These are phyloP conservation scores for Xylaria sp. DNA, from an alignment of 2,329 filamentous ascomycete genomes.

Conservation along the genomic window DNA sequence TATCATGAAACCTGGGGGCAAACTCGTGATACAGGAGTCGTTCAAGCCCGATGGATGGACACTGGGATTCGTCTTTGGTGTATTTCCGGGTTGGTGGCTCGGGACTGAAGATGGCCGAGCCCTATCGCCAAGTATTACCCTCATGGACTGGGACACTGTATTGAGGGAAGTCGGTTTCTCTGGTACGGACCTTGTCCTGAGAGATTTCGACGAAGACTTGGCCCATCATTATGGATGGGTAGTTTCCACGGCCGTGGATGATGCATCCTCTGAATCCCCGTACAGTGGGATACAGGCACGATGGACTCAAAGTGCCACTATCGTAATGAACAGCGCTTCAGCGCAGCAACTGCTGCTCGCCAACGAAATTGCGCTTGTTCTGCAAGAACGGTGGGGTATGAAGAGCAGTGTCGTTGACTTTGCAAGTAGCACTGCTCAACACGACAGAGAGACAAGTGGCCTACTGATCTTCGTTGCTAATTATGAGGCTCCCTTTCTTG, in stretches of 20 bases:
- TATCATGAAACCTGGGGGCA: constrained; percentile 39
- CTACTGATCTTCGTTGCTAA: background rate
- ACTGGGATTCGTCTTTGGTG: constrained; percentile 36
- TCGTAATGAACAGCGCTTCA: background rate
- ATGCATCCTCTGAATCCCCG: no score
- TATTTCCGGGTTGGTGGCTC: constrained; percentile 44
- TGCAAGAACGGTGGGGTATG: background rate
- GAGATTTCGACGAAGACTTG: constrained; percentile 25
- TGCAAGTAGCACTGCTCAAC: background rate
- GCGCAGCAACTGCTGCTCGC: background rate
- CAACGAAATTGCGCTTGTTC: background rate
- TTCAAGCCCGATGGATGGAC: constrained; percentile 22
- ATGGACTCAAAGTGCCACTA: background rate
- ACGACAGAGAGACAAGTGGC: background rate
- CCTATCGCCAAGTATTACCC: constrained; percentile 20
- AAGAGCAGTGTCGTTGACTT: background rate
- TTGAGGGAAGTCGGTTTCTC: constrained; percentile 31
- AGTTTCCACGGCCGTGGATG: constrained; percentile 9
- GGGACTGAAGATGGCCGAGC: constrained; percentile 41
- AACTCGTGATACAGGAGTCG: constrained; percentile 34
- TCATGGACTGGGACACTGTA: constrained; percentile 19
- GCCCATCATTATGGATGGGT: constrained; percentile 24
- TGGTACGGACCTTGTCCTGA: constrained; percentile 32
- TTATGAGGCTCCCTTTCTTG: background rate
- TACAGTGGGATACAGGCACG: background rate